Percentiles rank a stretch among this genome's conserved stretches.
These are phyloP conservation scores for Starmerella stigmatis DNA, from an alignment of 805 yeast genomes.

Conservation along the genomic window DNA sequence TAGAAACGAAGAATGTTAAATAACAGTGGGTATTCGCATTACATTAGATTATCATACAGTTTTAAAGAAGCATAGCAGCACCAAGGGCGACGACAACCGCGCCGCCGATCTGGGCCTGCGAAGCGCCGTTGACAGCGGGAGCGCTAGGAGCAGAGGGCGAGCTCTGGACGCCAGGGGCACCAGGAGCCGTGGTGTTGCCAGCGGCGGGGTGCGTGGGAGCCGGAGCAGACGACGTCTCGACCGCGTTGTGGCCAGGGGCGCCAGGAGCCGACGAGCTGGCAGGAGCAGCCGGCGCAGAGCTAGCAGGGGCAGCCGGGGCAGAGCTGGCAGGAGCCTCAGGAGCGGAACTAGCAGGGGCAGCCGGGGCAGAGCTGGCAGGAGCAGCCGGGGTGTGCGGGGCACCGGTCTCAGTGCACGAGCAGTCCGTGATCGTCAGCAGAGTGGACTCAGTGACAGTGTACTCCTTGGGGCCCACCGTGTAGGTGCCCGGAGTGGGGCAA, in stretches of 20 bases:
- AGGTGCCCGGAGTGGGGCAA: constrained; percentile 16
- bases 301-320: background rate
- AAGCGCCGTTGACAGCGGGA: constrained; percentile 4
- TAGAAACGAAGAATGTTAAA: background rate
- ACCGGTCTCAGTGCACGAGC: constrained; percentile 20
- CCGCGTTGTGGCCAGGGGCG: constrained; percentile 5
- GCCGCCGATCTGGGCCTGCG: constrained; percentile 5
- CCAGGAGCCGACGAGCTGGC: background rate
- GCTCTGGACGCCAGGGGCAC: background rate
- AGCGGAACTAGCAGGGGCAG: constrained; percentile 1
- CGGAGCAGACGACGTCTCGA: constrained; percentile 1
- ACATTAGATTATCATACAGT: background rate
- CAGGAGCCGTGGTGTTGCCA: background rate
- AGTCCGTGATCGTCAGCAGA: constrained; percentile 18
- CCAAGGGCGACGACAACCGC: constrained; percentile 4
- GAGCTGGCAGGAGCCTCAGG: background rate
- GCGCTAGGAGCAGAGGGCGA: background rate
- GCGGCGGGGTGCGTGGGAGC: background rate
- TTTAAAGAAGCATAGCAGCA: constrained; percentile 6
- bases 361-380: background rate
- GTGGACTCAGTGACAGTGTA: constrained; percentile 15
- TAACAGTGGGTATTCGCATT: background rate
- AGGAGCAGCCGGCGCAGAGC: background rate
- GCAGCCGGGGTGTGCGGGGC: constrained; percentile 2
- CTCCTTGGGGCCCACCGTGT: constrained; percentile 6